Evolutionary conservation across 208 protist genomes (phyloP), one percentile per base, ranked within the genome.

Genomic region (Acanthamoeba polyphaga): DNA sequence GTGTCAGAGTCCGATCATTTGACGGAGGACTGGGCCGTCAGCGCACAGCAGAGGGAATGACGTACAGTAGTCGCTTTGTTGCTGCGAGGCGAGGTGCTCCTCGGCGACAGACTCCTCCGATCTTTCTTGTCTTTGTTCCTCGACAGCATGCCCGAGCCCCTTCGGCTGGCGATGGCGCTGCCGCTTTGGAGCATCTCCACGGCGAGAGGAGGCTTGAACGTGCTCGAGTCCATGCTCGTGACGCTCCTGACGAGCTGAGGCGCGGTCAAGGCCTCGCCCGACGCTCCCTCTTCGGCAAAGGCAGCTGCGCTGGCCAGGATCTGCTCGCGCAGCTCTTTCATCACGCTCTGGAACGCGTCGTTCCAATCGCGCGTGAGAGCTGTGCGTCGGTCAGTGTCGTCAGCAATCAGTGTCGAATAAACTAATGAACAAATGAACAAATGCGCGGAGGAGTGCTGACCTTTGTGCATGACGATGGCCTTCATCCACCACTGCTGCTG

Each of bases 281-380:
- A 15, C 12, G 29, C 13, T 5, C 9, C 66, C 66, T 74, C 66
- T n/a, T 74, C 66, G 29, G 38, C 66, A 38, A 74, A 74, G 29
- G 29, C 32, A 13, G 66, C 66, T 6, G 66, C 66, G 66, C 29
- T 74, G 66, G 66, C 66, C 12, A 74, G 29, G 7, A 74, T 74
- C 66, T 74, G 66, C 29, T 74, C 66, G 29, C 66, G 66, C 29
- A 74, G 29, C 29, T 74, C 66, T n/a, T 74, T 74, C 66, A 74
- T 74, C 66, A 74, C 66, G 29, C 66, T 1, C 66, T 74, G 66
- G 66, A 74, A 74, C 10, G 66, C 66, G 5, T 72, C 66, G 66
- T 72, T 72, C 66, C 66, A 72, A 38, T 72, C 66, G 12, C 66
- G 66, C 66, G 66, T 72, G 29, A 72, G 66, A 4, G 66, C 66